These are phyloP conservation scores for Agaricales sp. DNA, from an alignment of 1,284 basidiomycete species.

Conservation along the genomic window DNA sequence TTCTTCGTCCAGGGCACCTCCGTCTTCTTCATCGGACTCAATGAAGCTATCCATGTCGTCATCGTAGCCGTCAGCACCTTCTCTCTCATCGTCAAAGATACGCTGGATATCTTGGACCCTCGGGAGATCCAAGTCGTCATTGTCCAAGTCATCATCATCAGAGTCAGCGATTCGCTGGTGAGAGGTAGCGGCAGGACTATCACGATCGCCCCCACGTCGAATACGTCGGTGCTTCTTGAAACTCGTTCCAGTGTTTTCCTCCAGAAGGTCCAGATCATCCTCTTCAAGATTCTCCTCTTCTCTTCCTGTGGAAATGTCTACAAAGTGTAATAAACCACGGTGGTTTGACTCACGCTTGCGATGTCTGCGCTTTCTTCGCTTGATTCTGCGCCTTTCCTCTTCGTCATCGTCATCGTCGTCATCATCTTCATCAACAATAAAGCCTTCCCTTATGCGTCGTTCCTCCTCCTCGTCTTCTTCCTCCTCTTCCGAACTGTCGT, in stretches of 20 bases:
- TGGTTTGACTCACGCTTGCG: constrained; percentile 39
- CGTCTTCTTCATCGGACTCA: constrained; percentile 84
- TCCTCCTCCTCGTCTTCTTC: constrained; percentile 80
- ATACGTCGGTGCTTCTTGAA: constrained; percentile 57
- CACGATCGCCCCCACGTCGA: constrained; percentile 59
- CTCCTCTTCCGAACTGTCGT: constrained; percentile 79
- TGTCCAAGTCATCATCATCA: constrained; percentile 61
- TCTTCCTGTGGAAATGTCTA: constrained; percentile 20
- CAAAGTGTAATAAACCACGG: constrained; percentile 8
- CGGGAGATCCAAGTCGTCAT: constrained; percentile 39
- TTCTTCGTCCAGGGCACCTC: constrained; percentile 63
- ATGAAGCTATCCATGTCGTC: constrained; percentile 85
- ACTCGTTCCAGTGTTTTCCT: constrained; percentile 86
- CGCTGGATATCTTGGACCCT: constrained; percentile 62
- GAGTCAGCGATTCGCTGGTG: constrained; percentile 37
- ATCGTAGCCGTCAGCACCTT: constrained; percentile 54
- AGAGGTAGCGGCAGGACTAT: constrained; percentile 53
- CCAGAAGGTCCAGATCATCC: constrained; percentile 89
- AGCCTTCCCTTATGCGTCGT: constrained; percentile 63
- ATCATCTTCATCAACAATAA: constrained; percentile 82
- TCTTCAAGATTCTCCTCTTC: constrained; percentile 80
- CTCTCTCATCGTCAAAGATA: constrained; percentile 80
- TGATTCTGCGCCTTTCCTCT: constrained; percentile 55
- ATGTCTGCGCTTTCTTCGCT: constrained; percentile 61
- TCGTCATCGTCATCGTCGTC: constrained; percentile 56